Evolutionary conservation across 805 yeast species (phyloP), one percentile per base, ranked within the genome.

Genomic region (Monosporozyma yasuniensis): DNA sequence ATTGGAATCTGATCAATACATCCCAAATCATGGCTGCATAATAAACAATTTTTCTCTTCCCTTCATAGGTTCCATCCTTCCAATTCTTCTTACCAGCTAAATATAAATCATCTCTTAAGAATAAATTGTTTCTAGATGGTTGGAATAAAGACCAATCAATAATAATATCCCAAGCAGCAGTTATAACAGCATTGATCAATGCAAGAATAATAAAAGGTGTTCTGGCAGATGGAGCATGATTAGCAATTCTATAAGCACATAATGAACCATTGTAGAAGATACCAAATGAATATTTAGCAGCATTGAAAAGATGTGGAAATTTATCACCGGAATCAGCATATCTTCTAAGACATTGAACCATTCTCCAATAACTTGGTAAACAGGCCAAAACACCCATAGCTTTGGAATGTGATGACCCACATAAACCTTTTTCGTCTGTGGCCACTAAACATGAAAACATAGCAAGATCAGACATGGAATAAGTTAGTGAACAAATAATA

Each of bases 111-210:
- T 87, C 82, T 57, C 97, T 74, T 47, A 90, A 70, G 25, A 83
- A 67, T 50, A 67, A 67, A 63, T 84, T 75, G 2, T 84, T 74
- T 12, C 72, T 76, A 27, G 79, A 71, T 2, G 52, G 47, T 64
- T 87, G 96, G 50, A 85, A 73, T 59, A 93, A 70, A 2, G 97
- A 89, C 91, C 96, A 93, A 71, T 93, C 99, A 96, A 93, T 88
- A 41, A 90, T 71, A 5, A 93, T 70, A 67, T 93, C 99, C 99
- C 99, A 93, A 3, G 81, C 55, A 0, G 84, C 67, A 32, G 90
- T 76, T 60, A 77, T 78, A 0, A 82, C 47, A 0, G 96, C 80
- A 65, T 93, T 90, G 38, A 87, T 56, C 0, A 78, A 62, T 0
- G 95, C 96, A 69, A 89, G 77, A 0, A 80, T 66, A 18, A 91